Evolutionary conservation across 805 yeast genomes (phyloP), one percentile per base, ranked within the genome.

Genomic region (Wickerhamomyces bovis): DNA sequence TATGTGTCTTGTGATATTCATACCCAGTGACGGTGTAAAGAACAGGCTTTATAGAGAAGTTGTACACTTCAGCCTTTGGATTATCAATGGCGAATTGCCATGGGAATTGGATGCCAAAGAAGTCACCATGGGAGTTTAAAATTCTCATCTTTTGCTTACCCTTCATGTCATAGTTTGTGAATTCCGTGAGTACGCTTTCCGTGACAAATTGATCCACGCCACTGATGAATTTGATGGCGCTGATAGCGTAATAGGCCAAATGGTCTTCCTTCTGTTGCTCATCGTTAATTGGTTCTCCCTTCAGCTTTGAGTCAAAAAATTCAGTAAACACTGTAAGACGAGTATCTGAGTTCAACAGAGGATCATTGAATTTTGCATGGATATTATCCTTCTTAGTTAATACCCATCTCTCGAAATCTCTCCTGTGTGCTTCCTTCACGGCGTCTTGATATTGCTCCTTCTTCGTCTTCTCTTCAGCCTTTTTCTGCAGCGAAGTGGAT

Each of bases 41-140:
- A 0, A 52, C 45, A 16, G 57, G 59, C 3, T 47, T 44, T 5
- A 44, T 39, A 1, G 61, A 46, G 39, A 47, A 60, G 28, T 48
- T 45, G 31, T 53, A 57, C 25, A 54, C 22, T 13, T 55, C 57
- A 1, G 52, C 31, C 2, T n/a, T 41, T 3, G 55, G 58, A 23
- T 56, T 55, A 46, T 60, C 62, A 4, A 55, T 30, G 2, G 64
- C 63, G 20, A 60, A 43, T 30, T 48, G 55, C 64, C 64, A 60
- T 2, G 52, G 43, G 58, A 61, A 57, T 19, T 56, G 55, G 7
- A 53, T 44, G 1, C 51, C 49, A 38, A 51, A 53, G 38, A 20
- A 36, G 3, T 48, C 46, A 18, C 52, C 47, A 42, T 51, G 45
- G 6, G 55, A 18, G 9, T 44, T 47, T 3, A 57, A 20, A 1